Percentiles rank a stretch among this genome's conserved stretches.
Conservation (phyloP, 2,329 filamentous ascomycete genomes). For the Pleomassaria siparia region DNA sequence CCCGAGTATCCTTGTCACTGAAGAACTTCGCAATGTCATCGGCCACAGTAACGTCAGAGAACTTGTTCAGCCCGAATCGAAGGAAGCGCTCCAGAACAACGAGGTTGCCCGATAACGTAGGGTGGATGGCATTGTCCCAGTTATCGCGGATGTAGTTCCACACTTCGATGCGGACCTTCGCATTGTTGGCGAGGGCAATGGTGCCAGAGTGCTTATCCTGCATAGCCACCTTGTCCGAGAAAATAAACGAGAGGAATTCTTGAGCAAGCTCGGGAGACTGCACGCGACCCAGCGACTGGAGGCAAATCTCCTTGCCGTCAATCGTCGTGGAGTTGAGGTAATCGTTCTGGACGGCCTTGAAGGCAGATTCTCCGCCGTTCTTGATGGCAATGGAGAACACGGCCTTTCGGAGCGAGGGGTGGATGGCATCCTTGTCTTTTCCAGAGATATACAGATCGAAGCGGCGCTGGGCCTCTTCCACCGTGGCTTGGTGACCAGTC, state of each 20-base stretch:
- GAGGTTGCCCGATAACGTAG: constrained; percentile 76
- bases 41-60: constrained; percentile 68
- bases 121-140: constrained; percentile 69
- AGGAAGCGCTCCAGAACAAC: constrained; percentile 89
- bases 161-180: constrained; percentile 68
- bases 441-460: constrained; percentile 78
- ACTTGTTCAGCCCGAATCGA: constrained; percentile 74
- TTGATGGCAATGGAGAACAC: constrained; percentile 80
- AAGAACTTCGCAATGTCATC: constrained; percentile 86
- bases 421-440: constrained; percentile 67
- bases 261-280: constrained; percentile 69
- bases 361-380: constrained; percentile 70
- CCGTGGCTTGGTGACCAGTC: constrained; percentile 72
- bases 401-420: constrained; percentile 77
- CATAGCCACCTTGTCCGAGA: constrained; percentile 79
- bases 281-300: constrained; percentile 74
- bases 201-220: constrained; percentile 87
- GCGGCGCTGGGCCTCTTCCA: constrained; percentile 72
- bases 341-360: constrained; percentile 77
- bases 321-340: constrained; percentile 81
- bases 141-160: constrained; percentile 87
- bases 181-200: constrained; percentile 71
- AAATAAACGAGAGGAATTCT: constrained; percentile 70
- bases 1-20: constrained; percentile 77
- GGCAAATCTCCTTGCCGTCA: constrained; percentile 85